These are phyloP conservation scores for Talaromyces marneffei DNA, from an alignment of 2,329 filamentous ascomycete genomes.

Conservation along the genomic window DNA sequence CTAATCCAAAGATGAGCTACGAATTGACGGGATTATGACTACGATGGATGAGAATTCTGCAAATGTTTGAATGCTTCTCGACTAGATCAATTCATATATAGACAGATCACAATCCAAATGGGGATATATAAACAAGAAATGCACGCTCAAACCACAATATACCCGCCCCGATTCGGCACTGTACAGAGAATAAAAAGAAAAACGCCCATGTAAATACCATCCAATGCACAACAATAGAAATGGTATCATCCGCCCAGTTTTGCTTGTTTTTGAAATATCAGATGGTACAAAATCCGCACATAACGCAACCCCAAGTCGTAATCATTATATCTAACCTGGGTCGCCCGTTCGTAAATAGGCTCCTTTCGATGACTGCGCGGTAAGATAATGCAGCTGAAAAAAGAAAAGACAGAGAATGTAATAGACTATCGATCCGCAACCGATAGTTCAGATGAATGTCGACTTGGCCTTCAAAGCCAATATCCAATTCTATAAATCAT, in stretches of 20 bases:
- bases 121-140: constrained; percentile 3
- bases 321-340: background rate
- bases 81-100: background rate
- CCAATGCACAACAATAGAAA: constrained; percentile 6
- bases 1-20: background rate
- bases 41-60: background rate
- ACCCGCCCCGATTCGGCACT: constrained; percentile 5
- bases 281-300: constrained; percentile 7
- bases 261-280: background rate
- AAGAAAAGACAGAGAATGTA: background rate
- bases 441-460: background rate
- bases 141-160: constrained; percentile 10
- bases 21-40: background rate
- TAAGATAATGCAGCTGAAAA: background rate
- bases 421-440: background rate
- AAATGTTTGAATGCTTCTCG: background rate
- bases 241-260: constrained; percentile 9
- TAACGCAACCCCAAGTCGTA: background rate
- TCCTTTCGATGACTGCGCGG: background rate
- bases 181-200: constrained; percentile 1
- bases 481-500: background rate
- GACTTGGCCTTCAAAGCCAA: background rate
- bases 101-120: background rate
- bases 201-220: constrained; percentile 8
- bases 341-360: background rate